A percentile compares a stretch with the other conserved stretches of the same genome.
phyloP scores from a whole-genome alignment of 2,329 filamentous ascomycete species.

The Ascochyta clinopodiicola region DNA sequence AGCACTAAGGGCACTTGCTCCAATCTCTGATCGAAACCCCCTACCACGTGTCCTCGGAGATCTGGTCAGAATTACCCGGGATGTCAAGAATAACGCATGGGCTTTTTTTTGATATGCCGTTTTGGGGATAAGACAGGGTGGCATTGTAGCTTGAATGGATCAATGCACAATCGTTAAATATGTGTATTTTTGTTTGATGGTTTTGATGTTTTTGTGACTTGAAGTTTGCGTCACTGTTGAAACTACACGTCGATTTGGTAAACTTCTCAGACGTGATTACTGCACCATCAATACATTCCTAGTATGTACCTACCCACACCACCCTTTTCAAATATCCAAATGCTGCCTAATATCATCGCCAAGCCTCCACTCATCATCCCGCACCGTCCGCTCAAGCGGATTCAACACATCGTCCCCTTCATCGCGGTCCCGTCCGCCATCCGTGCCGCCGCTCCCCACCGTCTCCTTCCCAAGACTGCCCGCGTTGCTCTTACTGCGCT shows the following conservation, averaged over 20 bases:
- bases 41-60: neutral
- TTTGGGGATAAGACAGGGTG: neutral
- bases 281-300: neutral
- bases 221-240: too few relatives aligned
- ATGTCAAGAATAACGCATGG: constrained; percentile 10
- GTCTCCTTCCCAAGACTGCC: constrained; percentile 42
- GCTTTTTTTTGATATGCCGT: constrained; percentile 7
- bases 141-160: constrained; percentile 2
- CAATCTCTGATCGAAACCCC: neutral
- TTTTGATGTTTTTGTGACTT: neutral
- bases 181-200: neutral
- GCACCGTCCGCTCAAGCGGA: constrained; percentile 57
- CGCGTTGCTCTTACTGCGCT: constrained; percentile 33
- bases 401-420: constrained; percentile 58
- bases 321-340: constrained; percentile 64
- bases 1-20: constrained; percentile 20
- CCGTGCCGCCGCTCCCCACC: constrained; percentile 36
- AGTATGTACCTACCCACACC: too few relatives aligned
- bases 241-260: too few relatives aligned
- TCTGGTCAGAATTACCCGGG: constrained; percentile 5
- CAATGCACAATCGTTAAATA: neutral
- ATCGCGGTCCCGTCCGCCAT: constrained; percentile 44
- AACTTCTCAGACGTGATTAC: too few relatives aligned
- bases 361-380: constrained; percentile 72
- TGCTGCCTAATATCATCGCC: constrained; percentile 86